A percentile compares a stretch with the other conserved stretches of the same genome.
Evolutionary conservation across 1,284 basidiomycete genomes (phyloP).

Genomic region (Rhodotorula sp.): DNA sequence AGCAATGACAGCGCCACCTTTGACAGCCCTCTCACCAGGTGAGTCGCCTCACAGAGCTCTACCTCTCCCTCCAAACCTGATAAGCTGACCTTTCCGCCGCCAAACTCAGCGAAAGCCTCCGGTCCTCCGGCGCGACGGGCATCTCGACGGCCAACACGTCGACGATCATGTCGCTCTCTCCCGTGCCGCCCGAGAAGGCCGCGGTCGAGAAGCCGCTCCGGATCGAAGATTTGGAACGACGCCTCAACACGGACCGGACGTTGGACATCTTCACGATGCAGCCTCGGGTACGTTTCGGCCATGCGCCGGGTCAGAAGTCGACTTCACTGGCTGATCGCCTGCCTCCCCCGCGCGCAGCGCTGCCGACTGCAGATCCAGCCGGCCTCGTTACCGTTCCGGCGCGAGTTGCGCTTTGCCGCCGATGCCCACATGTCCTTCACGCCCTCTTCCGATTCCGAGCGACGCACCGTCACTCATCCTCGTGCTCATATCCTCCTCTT

Average conservation of each 20-base stretch:
- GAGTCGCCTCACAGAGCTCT: background rate
- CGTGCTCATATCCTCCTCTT: slow-evolving; percentile 85
- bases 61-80: too few species aligned
- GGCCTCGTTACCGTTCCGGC: slow-evolving; percentile 72
- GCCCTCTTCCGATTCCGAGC: slow-evolving; percentile 63
- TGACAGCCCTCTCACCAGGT: slow-evolving; percentile 29
- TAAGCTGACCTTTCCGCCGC: background rate
- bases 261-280: slow-evolving; percentile 96
- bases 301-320: background rate
- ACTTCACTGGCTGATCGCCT: background rate
- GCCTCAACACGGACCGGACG: slow-evolving; percentile 73
- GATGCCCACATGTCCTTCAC: slow-evolving; percentile 75
- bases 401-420: slow-evolving; percentile 70
- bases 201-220: background rate
- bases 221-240: slow-evolving; percentile 68
- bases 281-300: slow-evolving; percentile 65
- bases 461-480: slow-evolving; percentile 66
- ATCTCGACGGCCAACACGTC: slow-evolving; percentile 35
- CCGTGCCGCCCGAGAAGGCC: background rate
- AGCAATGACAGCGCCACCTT: slow-evolving; percentile 2
- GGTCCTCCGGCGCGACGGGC: slow-evolving; percentile 32
- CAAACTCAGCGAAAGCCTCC: slow-evolving; percentile 1
- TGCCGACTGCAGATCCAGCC: slow-evolving; percentile 89
- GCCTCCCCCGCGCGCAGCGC: slow-evolving; percentile 59
- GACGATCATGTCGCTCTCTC: background rate